These are phyloP conservation scores for Fraxinus greggii DNA, from an alignment of 305 asterid genomes.

Conservation along the genomic window DNA sequence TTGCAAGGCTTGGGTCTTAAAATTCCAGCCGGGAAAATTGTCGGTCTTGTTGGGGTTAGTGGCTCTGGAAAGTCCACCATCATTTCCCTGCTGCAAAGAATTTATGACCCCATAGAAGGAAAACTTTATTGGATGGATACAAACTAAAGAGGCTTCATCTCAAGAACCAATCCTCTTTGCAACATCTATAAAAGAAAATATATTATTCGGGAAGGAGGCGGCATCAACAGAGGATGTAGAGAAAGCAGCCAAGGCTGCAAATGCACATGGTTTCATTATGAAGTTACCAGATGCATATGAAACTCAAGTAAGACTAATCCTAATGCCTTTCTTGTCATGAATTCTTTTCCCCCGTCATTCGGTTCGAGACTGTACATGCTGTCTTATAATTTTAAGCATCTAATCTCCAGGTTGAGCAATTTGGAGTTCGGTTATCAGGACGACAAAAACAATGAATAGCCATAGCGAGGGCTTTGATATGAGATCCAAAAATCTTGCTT, in stretches of 20 bases:
- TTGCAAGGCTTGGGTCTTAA: slow-evolving; percentile 57
- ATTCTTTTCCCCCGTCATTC: not conserved
- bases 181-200: slow-evolving; percentile 67
- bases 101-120: slow-evolving; percentile 70
- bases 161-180: slow-evolving; percentile 78
- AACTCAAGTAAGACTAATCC: slow-evolving; percentile 55
- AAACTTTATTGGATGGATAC: slow-evolving; percentile 60
- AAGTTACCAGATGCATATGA: slow-evolving; percentile 64
- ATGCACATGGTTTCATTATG: slow-evolving; percentile 62
- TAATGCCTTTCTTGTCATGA: not conserved
- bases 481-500: slow-evolving; percentile 58
- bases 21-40: slow-evolving; percentile 59
- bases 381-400: not conserved
- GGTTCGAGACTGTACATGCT: not conserved
- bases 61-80: slow-evolving; percentile 77
- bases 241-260: slow-evolving; percentile 66
- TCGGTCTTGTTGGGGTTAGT: slow-evolving; percentile 69
- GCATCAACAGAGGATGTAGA: slow-evolving; percentile 62
- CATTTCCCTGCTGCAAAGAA: slow-evolving; percentile 57
- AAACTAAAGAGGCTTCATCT: slow-evolving; percentile 66
- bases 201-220: slow-evolving; percentile 66
- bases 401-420: slow-evolving; percentile 62
- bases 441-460: slow-evolving; percentile 88
- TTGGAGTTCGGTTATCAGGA: slow-evolving; percentile 69
- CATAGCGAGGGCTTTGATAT: slow-evolving; percentile 66